Evolutionary conservation across 257 asterid genomes (phyloP).

Genomic region (Penstemon barbatus): DNA sequence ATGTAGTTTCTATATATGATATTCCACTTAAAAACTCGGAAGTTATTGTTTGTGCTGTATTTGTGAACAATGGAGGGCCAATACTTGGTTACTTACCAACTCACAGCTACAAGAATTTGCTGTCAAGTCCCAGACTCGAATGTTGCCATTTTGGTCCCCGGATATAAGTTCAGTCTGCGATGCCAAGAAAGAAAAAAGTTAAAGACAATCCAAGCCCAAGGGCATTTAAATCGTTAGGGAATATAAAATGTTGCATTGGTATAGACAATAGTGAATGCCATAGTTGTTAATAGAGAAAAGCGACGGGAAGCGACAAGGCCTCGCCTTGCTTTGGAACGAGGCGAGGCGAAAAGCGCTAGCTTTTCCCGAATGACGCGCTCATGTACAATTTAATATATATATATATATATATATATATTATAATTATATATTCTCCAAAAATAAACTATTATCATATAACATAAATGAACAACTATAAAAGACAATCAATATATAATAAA

Average conservation of each 20-base stretch:
- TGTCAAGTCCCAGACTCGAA: conserved; percentile 97
- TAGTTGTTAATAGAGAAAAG: too few relatives aligned
- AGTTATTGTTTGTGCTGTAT: not conserved
- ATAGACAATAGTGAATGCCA: not conserved
- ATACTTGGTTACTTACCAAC: conserved; percentile 48
- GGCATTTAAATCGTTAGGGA: conserved; percentile 7
- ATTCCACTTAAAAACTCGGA: not conserved
- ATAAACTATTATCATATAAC: too few relatives aligned
- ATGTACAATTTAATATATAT: too few relatives aligned
- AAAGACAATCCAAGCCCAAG: conserved; percentile 14
- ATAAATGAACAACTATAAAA: too few relatives aligned
- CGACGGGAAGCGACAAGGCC: too few relatives aligned
- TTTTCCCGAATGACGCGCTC: too few relatives aligned
- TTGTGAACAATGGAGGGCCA: not conserved
- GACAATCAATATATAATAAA: too few relatives aligned
- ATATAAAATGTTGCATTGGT: not conserved
- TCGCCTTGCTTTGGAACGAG: too few relatives aligned
- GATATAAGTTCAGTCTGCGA: conserved; percentile 92
- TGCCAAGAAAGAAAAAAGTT: conserved; percentile 10
- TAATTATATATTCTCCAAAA: too few relatives aligned
- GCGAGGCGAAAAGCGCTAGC: too few relatives aligned
- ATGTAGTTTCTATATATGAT: not conserved
- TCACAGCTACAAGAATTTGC: conserved; percentile 99
- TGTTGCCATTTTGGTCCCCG: conserved; percentile 98
- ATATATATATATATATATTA: too few relatives aligned